Conservation (phyloP, 306 rosid genomes). For the Sphenostylis stenocarpa region DNA sequence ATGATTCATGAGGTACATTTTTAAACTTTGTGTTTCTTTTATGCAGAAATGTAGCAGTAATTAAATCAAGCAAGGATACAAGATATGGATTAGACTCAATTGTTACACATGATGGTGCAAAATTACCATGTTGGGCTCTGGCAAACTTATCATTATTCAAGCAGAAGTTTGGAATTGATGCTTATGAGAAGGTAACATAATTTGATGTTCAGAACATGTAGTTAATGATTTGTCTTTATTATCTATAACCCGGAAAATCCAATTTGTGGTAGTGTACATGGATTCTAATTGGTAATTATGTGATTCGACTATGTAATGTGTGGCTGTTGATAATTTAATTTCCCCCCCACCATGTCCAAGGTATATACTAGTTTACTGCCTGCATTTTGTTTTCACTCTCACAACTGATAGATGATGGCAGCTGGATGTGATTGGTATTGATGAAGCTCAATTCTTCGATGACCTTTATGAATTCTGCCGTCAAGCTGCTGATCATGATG, state of each 20-base stretch:
- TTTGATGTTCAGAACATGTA: slow-evolving; percentile 13
- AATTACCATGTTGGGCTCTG: slow-evolving; percentile 80
- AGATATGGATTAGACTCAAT: slow-evolving; percentile 86
- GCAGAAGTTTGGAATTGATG: slow-evolving; percentile 66
- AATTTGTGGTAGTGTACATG: neutral
- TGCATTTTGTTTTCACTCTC: slow-evolving; percentile 29
- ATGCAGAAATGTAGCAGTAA: slow-evolving; percentile 74
- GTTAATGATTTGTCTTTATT: slow-evolving; percentile 1
- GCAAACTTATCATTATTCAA: slow-evolving; percentile 69
- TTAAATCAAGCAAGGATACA: slow-evolving; percentile 90
- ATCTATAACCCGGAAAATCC: neutral
- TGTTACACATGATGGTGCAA: slow-evolving; percentile 87
- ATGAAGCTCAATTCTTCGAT: slow-evolving; percentile 93
- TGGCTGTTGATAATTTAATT: neutral
- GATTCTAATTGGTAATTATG: neutral
- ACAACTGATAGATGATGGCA: slow-evolving; percentile 42
- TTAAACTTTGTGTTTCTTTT: slow-evolving; percentile 22
- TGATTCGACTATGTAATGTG: neutral
- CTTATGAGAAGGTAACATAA: slow-evolving; percentile 64
- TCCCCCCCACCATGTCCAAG: neutral
- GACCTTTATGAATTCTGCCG: slow-evolving; percentile 93
- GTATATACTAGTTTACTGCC: slow-evolving; percentile 2
- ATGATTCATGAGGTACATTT: neutral
- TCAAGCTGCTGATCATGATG: slow-evolving; percentile 85
- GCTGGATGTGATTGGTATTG: slow-evolving; percentile 91